Conservation (phyloP, 257 asterid species). For the Mitragyna speciosa region DNA sequence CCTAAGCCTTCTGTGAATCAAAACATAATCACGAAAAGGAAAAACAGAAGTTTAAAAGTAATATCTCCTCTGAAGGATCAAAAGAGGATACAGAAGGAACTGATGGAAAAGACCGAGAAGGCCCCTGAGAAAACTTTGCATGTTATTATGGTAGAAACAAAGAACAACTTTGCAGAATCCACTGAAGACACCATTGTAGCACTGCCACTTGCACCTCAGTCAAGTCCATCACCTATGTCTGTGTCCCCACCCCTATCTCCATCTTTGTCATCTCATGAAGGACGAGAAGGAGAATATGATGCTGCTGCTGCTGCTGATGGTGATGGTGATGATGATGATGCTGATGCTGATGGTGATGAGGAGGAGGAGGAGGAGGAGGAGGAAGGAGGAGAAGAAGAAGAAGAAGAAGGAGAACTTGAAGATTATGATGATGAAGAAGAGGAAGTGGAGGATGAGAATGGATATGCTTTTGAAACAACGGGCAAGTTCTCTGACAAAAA, state of each 20-base stretch:
- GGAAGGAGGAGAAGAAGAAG: conserved; percentile 20
- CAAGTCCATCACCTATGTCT: conserved; percentile 25
- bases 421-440: background rate
- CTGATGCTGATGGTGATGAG: too few species aligned
- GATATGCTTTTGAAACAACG: conserved; percentile 4
- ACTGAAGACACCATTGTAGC: conserved; percentile 12
- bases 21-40: too few species aligned
- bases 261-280: conserved; percentile 28
- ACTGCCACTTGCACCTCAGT: conserved; percentile 26
- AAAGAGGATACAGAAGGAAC: conserved; percentile 26
- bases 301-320: too few species aligned
- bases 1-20: conserved; percentile 42
- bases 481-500: conserved; percentile 18
- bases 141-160: conserved; percentile 34
- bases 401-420: conserved; percentile 5
- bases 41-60: conserved; percentile 33
- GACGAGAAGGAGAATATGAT: conserved; percentile 31
- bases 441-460: conserved; percentile 8
- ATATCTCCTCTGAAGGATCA: conserved; percentile 36
- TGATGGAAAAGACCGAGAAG: conserved; percentile 38
- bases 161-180: conserved; percentile 20
- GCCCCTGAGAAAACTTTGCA: conserved; percentile 61
- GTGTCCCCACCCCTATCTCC: conserved; percentile 28
- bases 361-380: background rate
- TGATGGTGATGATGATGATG: too few species aligned